Percentiles rank a stretch among this genome's conserved stretches.
Conservation (phyloP, 2,329 filamentous ascomycete species). For the Cladosporium cucumerinum region DNA sequence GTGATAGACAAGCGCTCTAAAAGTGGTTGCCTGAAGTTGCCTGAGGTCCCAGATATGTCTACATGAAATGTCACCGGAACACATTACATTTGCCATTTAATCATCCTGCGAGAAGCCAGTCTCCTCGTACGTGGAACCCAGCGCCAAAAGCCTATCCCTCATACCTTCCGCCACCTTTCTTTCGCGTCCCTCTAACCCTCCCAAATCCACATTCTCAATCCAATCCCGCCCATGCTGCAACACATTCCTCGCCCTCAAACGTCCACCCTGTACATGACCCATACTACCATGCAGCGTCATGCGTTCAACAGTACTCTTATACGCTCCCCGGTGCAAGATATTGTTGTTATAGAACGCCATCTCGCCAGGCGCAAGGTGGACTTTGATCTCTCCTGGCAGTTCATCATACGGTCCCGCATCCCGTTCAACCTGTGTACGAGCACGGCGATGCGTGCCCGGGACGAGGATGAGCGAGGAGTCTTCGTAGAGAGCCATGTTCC, state of each 20-base stretch:
- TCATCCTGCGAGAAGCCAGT: conserved; percentile 18
- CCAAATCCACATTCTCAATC: conserved; percentile 18
- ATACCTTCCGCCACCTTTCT: conserved; percentile 16
- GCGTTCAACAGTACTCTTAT: conserved; percentile 57
- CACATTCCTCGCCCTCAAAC: conserved; percentile 19
- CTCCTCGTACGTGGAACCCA: conserved; percentile 10
- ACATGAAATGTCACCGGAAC: no score
- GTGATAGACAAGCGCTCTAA: no score
- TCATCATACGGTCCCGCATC: conserved; percentile 62
- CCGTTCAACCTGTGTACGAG: conserved; percentile 68
- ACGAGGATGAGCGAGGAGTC: conserved; percentile 73
- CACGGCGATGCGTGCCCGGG: conserved; percentile 69
- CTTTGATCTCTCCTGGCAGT: conserved; percentile 63
- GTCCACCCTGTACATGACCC: conserved; percentile 18
- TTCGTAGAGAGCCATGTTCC: conserved; percentile 77
- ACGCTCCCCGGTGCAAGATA: conserved; percentile 72
- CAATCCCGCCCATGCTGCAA: conserved; percentile 19
- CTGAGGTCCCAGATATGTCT: no score
- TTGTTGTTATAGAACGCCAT: conserved; percentile 89
- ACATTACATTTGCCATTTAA: neutral
- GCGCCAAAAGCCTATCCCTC: conserved; percentile 16
- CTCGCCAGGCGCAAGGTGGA: conserved; percentile 69
- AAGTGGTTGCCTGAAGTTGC: no score
- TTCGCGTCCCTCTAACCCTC: conserved; percentile 10
- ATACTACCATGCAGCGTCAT: conserved; percentile 20